Base-by-base conservation (phyloP, 805 yeast species). In the Jamesozyma hellenica region DNA sequence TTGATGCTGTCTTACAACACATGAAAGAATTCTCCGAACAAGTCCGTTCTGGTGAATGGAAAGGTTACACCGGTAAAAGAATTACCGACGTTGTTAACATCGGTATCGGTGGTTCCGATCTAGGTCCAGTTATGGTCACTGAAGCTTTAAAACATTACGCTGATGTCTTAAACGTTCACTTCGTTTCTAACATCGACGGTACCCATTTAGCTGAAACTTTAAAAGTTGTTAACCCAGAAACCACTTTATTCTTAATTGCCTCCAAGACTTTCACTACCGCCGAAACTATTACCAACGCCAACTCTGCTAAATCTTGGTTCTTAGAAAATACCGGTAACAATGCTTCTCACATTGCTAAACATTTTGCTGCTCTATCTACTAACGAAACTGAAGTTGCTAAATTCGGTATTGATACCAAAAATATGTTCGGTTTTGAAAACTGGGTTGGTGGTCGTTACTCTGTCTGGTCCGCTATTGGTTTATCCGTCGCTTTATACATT, bases 361-460 rank as follows among this genome's bases (percentile, higher is more conserved):
- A 92, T 73, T 92, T 92, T 61, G 98, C 80, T 55, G 98, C 98
- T 42, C 73, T 92, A 51, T 85, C 95, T 46, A 92, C 98, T 48
- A 92, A 92, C 65, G 94, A 85, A 45, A 67, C 66, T 38, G 96
- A 83, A 66, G 99, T 92, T 48, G 73, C 80, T 56, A 83, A 85
- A 69, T 92, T 92, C 57, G 99, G 99, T 60, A 92, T 92, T 53
- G 97, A 92, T 71, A 78, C 96, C 62, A 82, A 78, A 64, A 92
- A 92, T 74, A 92, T 92, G 99, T 92, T 92, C 67, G 97, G 94
- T 48, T 92, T 92, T 58, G 96, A 88, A 65, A 81, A 71, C 69
- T 92, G 98, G 98, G 99, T 92, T 49, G 99, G 99, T 60, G 99
- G 99, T 62, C 82, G 99, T 68, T 92, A 92, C 79, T 92, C 98